phyloP scores from a whole-genome alignment of 2,329 filamentous ascomycete genomes.

The Exophiala oligosperma region DNA sequence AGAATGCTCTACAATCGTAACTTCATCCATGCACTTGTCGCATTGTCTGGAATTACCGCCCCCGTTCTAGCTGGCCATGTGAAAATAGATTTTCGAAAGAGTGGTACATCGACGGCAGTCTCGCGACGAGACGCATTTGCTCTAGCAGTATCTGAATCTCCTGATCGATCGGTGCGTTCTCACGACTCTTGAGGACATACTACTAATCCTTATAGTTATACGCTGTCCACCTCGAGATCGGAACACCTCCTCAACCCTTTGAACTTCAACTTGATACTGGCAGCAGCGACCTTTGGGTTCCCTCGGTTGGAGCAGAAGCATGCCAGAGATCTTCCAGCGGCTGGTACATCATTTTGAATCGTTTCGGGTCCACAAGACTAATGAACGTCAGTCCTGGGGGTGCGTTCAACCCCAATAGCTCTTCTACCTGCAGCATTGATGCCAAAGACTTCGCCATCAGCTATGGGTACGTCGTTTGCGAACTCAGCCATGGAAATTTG shows the following conservation, averaged over 20 bases:
- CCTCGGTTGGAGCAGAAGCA: neutral
- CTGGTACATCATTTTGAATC: neutral
- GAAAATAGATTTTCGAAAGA: neutral
- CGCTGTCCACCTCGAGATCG: neutral
- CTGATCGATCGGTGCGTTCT: neutral
- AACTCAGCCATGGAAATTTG: no score
- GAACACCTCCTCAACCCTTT: constrained; percentile 15
- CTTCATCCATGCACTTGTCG: neutral
- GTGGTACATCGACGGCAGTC: neutral
- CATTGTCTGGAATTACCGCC: neutral
- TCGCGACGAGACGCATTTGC: no score
- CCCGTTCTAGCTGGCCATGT: neutral
- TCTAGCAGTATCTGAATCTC: no score
- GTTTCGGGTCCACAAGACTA: neutral
- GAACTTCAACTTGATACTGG: constrained; percentile 15
- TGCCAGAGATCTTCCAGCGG: neutral
- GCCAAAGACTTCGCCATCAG: constrained; percentile 50
- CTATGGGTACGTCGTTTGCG: neutral
- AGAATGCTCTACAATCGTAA: neutral
- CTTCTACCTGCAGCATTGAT: constrained; percentile 72
- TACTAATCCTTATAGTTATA: neutral
- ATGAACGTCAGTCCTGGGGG: neutral
- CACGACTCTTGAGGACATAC: neutral
- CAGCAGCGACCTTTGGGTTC: constrained; percentile 9
- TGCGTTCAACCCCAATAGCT: constrained; percentile 57